phyloP scores from a whole-genome alignment of 345 rosid species.

The Bretschneidera sinensis region DNA sequence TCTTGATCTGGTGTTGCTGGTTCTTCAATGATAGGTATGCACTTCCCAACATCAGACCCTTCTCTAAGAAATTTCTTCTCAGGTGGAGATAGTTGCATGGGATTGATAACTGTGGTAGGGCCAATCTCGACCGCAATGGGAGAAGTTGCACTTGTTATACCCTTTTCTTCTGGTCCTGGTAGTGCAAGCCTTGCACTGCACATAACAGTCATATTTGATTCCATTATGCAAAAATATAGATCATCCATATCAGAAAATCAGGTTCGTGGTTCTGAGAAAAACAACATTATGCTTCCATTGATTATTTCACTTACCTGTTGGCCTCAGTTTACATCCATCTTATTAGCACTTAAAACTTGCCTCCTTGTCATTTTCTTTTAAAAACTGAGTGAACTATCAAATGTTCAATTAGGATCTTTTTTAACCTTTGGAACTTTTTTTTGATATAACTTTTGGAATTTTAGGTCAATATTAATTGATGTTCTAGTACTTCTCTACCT shows the following conservation, averaged over 20 bases:
- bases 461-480: not conserved
- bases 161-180: conserved; percentile 77
- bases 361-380: not conserved
- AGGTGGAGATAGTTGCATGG: conserved; percentile 36
- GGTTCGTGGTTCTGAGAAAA: conserved; percentile 4
- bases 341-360: not conserved
- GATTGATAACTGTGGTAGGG: not conserved
- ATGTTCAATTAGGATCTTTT: too few species aligned
- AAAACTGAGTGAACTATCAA: too few species aligned
- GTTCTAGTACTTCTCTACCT: not conserved
- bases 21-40: conserved; percentile 74
- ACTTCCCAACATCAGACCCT: conserved; percentile 21
- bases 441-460: not conserved
- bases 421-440: not conserved
- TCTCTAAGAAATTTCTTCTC: conserved; percentile 24
- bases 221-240: conserved; percentile 15
- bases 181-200: conserved; percentile 87
- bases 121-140: conserved; percentile 21
- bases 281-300: not conserved
- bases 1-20: conserved; percentile 78
- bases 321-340: not conserved
- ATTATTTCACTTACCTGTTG: not conserved
- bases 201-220: conserved; percentile 21
- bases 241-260: not conserved
- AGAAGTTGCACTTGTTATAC: conserved; percentile 38